A percentile compares a stretch with the other conserved stretches of the same genome.
These are phyloP conservation scores for Boletus vinaceobasis DNA, from an alignment of 768 basidiomycete species.

Conservation along the genomic window DNA sequence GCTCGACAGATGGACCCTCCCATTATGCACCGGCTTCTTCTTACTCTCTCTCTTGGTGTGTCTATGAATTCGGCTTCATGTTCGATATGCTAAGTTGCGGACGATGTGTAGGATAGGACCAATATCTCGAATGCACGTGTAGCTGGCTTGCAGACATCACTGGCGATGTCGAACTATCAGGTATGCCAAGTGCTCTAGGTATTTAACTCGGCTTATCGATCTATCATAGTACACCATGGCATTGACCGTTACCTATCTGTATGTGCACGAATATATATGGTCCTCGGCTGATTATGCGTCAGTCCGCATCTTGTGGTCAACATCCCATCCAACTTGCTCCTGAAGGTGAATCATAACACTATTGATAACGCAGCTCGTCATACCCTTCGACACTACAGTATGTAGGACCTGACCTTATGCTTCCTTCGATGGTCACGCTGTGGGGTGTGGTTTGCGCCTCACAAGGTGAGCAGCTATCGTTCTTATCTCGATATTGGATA, in stretches of 20 bases:
- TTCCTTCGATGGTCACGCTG: slow-evolving; percentile 57
- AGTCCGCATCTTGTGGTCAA: slow-evolving; percentile 54
- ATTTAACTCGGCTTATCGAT: not conserved
- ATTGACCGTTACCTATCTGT: slow-evolving; percentile 30
- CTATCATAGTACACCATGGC: slow-evolving; percentile 34
- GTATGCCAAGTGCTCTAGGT: not conserved
- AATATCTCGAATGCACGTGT: slow-evolving; percentile 61
- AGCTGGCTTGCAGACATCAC: slow-evolving; percentile 53
- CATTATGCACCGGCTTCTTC: slow-evolving; percentile 48
- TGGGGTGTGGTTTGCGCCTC: slow-evolving; percentile 64
- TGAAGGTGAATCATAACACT: slow-evolving; percentile 37
- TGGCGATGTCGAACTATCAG: slow-evolving; percentile 34
- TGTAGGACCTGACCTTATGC: slow-evolving; percentile 51
- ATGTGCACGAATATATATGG: not conserved
- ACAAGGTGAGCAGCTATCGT: slow-evolving; percentile 42
- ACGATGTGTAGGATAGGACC: slow-evolving; percentile 29
- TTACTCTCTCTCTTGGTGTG: slow-evolving; percentile 51
- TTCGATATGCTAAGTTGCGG: not conserved
- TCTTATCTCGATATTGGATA: not conserved
- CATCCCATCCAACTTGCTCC: slow-evolving; percentile 56
- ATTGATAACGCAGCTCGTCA: not conserved
- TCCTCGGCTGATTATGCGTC: not conserved
- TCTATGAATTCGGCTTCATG: not conserved
- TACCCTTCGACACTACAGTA: slow-evolving; percentile 14
- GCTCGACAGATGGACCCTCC: slow-evolving; percentile 46